phyloP scores from a whole-genome alignment of 2,329 filamentous ascomycete genomes.

The Fusarium scirpi region DNA sequence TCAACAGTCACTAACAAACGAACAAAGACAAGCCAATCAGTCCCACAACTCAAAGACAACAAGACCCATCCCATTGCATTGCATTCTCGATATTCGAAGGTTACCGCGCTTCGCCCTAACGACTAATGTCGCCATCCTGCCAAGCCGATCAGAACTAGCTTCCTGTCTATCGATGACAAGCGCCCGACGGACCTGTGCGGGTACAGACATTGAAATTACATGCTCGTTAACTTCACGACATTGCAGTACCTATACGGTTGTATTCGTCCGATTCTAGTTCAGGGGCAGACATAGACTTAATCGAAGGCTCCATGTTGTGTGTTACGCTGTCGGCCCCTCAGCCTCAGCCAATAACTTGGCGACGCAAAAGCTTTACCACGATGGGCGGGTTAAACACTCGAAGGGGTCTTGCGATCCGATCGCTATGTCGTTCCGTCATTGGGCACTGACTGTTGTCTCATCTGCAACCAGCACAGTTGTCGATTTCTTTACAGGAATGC shows the following conservation, averaged over 20 bases:
- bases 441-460: neutral
- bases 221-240: slow-evolving; percentile 19
- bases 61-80: neutral
- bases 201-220: slow-evolving; percentile 29
- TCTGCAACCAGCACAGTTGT: slow-evolving; percentile 4
- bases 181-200: slow-evolving; percentile 7
- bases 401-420: slow-evolving; percentile 30
- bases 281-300: slow-evolving; percentile 35
- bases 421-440: slow-evolving; percentile 1
- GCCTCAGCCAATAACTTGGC: slow-evolving; percentile 15
- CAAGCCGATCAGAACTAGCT: slow-evolving; percentile 34
- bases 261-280: slow-evolving; percentile 32
- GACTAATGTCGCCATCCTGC: slow-evolving; percentile 39
- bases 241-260: neutral
- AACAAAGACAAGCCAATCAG: slow-evolving; percentile 21
- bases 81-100: slow-evolving; percentile 18
- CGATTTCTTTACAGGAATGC: slow-evolving; percentile 17
- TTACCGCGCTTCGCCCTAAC: slow-evolving; percentile 39
- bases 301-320: slow-evolving; percentile 32
- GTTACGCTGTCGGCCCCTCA: slow-evolving; percentile 27
- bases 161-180: slow-evolving; percentile 35
- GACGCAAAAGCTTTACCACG: slow-evolving; percentile 1
- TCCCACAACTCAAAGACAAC: slow-evolving; percentile 15
- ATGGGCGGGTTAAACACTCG: slow-evolving; percentile 6
- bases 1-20: slow-evolving; percentile 2